phyloP scores from a whole-genome alignment of 441 rosid genomes.

The Croton laevigatus region DNA sequence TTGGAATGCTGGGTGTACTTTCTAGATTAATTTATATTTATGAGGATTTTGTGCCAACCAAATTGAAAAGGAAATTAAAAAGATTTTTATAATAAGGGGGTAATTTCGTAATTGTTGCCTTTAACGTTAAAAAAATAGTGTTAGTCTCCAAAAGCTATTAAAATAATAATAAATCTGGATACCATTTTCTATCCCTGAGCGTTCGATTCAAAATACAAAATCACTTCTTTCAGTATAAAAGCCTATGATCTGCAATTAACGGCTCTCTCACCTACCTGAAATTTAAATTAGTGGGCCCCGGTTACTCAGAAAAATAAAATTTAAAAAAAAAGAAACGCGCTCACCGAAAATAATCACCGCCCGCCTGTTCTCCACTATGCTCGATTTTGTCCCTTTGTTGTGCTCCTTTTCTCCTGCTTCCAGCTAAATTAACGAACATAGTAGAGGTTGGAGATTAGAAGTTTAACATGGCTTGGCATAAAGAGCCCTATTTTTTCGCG shows the following conservation, averaged over 20 bases:
- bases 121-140: not conserved
- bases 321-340: constrained; percentile 27
- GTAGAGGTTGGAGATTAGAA: not conserved
- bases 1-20: not conserved
- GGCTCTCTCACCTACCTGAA: constrained; percentile 20
- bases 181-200: not conserved
- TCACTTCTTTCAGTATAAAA: constrained; percentile 11
- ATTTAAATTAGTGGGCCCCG: constrained; percentile 29
- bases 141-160: not conserved
- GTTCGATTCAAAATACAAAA: constrained; percentile 18
- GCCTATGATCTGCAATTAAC: constrained; percentile 31
- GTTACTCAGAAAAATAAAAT: not conserved
- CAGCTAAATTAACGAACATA: not conserved
- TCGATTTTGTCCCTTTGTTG: not conserved
- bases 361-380: constrained; percentile 23
- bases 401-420: not conserved
- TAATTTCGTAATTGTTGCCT: not conserved
- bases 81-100: not conserved
- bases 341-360: constrained; percentile 27
- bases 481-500: too few relatives aligned
- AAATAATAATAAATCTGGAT: not conserved
- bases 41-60: not conserved
- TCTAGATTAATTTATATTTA: not conserved
- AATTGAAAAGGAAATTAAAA: not conserved
- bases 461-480: too few relatives aligned